Percentiles rank a stretch among this genome's conserved stretches.
Evolutionary conservation across 139 green algal genomes (phyloP).

Genomic region (Deuterostichococcus epilithicus): DNA sequence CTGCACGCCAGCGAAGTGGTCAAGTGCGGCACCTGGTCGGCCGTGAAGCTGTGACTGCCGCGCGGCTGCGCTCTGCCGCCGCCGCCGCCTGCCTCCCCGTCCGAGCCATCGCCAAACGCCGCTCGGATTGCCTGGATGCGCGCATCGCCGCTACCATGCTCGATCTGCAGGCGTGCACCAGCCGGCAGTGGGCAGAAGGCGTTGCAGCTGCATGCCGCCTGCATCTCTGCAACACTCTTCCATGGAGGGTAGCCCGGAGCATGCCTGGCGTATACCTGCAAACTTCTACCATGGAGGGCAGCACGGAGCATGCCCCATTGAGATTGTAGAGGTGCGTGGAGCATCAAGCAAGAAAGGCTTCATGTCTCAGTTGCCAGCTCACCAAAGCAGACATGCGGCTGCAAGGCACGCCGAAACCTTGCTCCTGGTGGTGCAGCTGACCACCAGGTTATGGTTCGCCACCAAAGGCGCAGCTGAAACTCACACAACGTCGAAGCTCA

Average conservation of each 20-base stretch:
- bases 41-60: neutral
- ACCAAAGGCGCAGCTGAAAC: neutral
- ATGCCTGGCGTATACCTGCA: too few species aligned
- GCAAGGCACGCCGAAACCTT: neutral
- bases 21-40: neutral
- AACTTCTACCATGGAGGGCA: too few species aligned
- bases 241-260: too few species aligned
- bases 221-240: too few species aligned
- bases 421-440: neutral
- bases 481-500: neutral
- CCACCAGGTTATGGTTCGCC: neutral
- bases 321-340: too few species aligned
- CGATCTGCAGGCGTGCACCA: neutral
- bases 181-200: too few species aligned
- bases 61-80: too few species aligned
- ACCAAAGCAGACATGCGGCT: constrained; percentile 12
- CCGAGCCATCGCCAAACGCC: neutral
- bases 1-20: too few species aligned
- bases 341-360: too few species aligned
- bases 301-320: too few species aligned
- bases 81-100: neutral
- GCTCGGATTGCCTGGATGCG: too few species aligned
- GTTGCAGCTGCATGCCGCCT: too few species aligned
- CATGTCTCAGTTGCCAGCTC: constrained; percentile 18
- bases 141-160: neutral